Percentiles rank a stretch among this genome's conserved stretches.
These are phyloP conservation scores for Udeniomyces megalosporus DNA, from an alignment of 768 basidiomycete genomes.

Conservation along the genomic window DNA sequence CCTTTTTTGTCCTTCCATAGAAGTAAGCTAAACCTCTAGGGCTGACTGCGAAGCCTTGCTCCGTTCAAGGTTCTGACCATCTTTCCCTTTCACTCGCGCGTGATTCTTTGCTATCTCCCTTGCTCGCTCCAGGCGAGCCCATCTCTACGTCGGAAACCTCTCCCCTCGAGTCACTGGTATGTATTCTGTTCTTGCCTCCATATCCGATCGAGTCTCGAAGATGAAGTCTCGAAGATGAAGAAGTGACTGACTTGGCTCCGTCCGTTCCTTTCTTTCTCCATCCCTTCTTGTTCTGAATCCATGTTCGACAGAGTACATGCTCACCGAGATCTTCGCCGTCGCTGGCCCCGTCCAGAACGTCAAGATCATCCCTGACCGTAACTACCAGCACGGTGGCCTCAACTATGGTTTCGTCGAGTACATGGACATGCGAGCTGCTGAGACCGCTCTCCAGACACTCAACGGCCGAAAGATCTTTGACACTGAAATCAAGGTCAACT, in stretches of 20 bases:
- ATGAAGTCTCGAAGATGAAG: neutral
- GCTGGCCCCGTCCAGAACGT: slow-evolving; percentile 95
- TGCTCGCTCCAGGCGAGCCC: slow-evolving; percentile 48
- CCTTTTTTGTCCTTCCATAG: neutral
- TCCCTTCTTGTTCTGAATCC: slow-evolving; percentile 8
- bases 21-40: too few relatives aligned
- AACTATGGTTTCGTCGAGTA: slow-evolving; percentile 99
- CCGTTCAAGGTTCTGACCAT: too few relatives aligned
- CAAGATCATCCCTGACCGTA: slow-evolving; percentile 99
- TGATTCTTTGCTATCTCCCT: slow-evolving; percentile 18
- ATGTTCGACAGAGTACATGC: slow-evolving; percentile 19
- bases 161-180: slow-evolving; percentile 78
- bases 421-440: slow-evolving; percentile 94
- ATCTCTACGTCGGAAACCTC: slow-evolving; percentile 97
- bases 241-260: neutral
- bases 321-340: slow-evolving; percentile 59
- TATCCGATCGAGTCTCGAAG: too few relatives aligned
- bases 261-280: neutral
- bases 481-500: slow-evolving; percentile 97
- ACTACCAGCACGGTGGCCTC: slow-evolving; percentile 96
- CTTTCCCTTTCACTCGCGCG: neutral
- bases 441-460: slow-evolving; percentile 94
- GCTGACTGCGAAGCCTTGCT: too few relatives aligned
- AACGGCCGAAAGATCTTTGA: slow-evolving; percentile 99
- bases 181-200: neutral